Conservation (phyloP, 176 grass and related monocot species). For the Avena eriantha region DNA sequence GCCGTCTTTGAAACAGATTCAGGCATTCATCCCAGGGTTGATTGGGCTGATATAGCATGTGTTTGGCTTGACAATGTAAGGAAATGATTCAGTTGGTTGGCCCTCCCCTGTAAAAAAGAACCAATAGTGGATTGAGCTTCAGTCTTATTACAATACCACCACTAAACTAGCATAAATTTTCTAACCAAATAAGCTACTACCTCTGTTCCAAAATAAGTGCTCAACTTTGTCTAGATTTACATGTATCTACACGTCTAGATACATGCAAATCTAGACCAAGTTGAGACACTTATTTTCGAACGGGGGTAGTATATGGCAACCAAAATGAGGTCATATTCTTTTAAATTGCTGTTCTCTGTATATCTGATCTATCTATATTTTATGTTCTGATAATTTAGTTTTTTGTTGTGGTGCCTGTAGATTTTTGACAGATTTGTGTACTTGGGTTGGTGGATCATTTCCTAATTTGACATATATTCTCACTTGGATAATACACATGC, state of each 20-base stretch:
- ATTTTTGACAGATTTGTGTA: not conserved
- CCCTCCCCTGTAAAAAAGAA: not conserved
- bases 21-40: not conserved
- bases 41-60: slow-evolving; percentile 16
- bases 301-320: not conserved
- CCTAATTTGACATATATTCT: slow-evolving; percentile 20
- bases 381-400: slow-evolving; percentile 10
- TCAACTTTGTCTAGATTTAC: too few species aligned
- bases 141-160: not conserved
- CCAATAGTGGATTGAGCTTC: not conserved
- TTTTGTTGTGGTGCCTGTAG: not conserved
- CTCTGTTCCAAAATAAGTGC: too few species aligned
- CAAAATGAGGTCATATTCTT: not conserved
- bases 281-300: too few species aligned
- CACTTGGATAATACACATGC: slow-evolving; percentile 48
- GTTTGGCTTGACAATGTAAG: not conserved
- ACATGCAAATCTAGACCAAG: too few species aligned
- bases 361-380: not conserved
- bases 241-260: too few species aligned
- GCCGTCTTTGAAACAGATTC: not conserved
- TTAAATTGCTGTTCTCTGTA: not conserved
- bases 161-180: not conserved
- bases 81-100: not conserved
- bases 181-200: not conserved
- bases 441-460: not conserved